A percentile compares a stretch with the other conserved stretches of the same genome.
These are phyloP conservation scores for Saraca asoca DNA, from an alignment of 331 rosid species.

Conservation along the genomic window DNA sequence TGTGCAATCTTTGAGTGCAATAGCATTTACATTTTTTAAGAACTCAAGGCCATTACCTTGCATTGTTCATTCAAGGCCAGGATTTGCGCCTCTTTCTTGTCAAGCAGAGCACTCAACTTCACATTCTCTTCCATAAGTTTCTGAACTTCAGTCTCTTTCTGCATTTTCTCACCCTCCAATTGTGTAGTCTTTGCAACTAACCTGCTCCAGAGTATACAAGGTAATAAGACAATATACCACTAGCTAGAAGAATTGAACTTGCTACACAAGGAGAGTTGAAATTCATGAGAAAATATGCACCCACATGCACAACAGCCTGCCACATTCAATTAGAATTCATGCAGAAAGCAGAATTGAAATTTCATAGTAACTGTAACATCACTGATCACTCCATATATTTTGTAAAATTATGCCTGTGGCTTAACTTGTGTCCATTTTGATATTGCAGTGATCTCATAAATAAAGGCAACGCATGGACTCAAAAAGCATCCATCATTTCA, in stretches of 20 bases:
- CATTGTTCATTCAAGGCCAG: slow-evolving; percentile 97
- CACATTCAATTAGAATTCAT: too few relatives aligned
- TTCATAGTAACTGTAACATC: too few relatives aligned
- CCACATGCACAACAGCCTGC: too few relatives aligned
- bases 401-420: too few relatives aligned
- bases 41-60: slow-evolving; percentile 97
- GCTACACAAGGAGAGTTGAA: neutral
- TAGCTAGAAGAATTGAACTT: too few relatives aligned
- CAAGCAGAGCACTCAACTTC: slow-evolving; percentile 85
- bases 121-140: slow-evolving; percentile 95
- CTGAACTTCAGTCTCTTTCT: slow-evolving; percentile 96
- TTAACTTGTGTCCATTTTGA: too few relatives aligned
- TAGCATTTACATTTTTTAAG: slow-evolving; percentile 53
- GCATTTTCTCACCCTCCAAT: slow-evolving; percentile 93
- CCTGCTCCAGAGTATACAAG: slow-evolving; percentile 53
- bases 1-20: slow-evolving; percentile 7
- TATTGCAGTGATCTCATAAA: too few relatives aligned
- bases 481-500: slow-evolving; percentile 14
- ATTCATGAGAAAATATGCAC: too few relatives aligned
- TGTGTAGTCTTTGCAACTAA: slow-evolving; percentile 86
- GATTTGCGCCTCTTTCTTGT: slow-evolving; percentile 99
- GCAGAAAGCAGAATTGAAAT: too few relatives aligned
- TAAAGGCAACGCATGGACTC: too few relatives aligned
- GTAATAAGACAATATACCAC: slow-evolving; percentile 29
- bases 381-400: too few relatives aligned